Percentiles rank a stretch among this genome's conserved stretches.
These are phyloP conservation scores for Phytophthora cactorum DNA, from an alignment of 352 stramenopile genomes.

Conservation along the genomic window DNA sequence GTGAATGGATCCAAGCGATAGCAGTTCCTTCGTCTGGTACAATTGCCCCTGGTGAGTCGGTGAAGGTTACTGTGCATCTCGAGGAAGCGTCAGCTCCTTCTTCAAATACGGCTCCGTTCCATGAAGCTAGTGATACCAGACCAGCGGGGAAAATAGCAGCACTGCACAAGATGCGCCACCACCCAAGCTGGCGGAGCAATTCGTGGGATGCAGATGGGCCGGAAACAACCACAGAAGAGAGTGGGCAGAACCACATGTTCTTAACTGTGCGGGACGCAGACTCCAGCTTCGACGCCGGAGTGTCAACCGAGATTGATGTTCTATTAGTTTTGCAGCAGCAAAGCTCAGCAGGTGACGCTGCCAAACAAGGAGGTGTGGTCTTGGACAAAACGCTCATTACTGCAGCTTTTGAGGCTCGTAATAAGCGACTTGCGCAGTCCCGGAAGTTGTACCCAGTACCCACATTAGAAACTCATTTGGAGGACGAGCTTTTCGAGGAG, in stretches of 20 bases:
- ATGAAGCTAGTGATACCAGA: slow-evolving; percentile 39
- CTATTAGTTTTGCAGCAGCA: slow-evolving; percentile 75
- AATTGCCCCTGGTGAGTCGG: slow-evolving; percentile 72
- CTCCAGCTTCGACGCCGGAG: slow-evolving; percentile 51
- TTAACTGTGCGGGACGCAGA: slow-evolving; percentile 77
- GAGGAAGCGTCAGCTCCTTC: slow-evolving; percentile 59
- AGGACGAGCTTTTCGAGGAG: slow-evolving; percentile 47
- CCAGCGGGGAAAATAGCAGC: slow-evolving; percentile 41
- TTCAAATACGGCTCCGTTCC: slow-evolving; percentile 24
- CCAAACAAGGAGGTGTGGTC: slow-evolving; percentile 39
- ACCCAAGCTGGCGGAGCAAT: slow-evolving; percentile 84
- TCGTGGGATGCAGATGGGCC: slow-evolving; percentile 75
- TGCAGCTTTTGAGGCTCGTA: slow-evolving; percentile 69
- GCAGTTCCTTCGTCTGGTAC: slow-evolving; percentile 72
- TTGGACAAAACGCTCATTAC: slow-evolving; percentile 53
- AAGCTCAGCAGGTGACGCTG: slow-evolving; percentile 37
- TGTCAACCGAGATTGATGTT: slow-evolving; percentile 72
- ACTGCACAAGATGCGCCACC: slow-evolving; percentile 79
- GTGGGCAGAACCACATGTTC: slow-evolving; percentile 74
- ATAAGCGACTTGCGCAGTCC: slow-evolving; percentile 58
- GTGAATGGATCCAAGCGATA: slow-evolving; percentile 78
- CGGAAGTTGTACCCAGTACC: slow-evolving; percentile 49
- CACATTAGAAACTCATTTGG: slow-evolving; percentile 45
- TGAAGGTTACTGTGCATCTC: slow-evolving; percentile 82
- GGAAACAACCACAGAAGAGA: slow-evolving; percentile 48